Evolutionary conservation across 1,284 basidiomycete species (phyloP), one percentile per base, ranked within the genome.

Genomic region (Trametes pubescens): DNA sequence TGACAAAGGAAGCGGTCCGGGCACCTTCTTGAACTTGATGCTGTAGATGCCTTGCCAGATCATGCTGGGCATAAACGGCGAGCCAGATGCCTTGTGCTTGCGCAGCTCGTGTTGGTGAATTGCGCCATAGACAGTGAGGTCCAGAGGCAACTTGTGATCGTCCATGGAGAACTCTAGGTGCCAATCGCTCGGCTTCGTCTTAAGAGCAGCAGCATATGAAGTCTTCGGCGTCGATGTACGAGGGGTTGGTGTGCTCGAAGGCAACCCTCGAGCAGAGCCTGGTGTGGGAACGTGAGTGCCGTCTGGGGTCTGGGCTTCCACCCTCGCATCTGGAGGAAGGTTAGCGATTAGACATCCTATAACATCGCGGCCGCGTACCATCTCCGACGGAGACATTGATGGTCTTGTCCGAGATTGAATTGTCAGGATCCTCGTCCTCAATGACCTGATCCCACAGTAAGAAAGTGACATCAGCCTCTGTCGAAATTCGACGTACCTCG

Each of bases 141-240:
- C 92, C 65, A 97, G 79, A 0, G 91, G 89, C 26, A 99, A 80
- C 16, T 87, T 80, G 64, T 94, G 88, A 62, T 93, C 95, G 71
- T 95, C 94, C 85, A 99, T 91, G 21, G 87, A 91, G 77, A 99
- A 99, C 75, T 96, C 93, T 52, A 99, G 86, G 75, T 99, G 96
- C 95, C 96, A 99, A 73, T 99, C 96, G 24, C 86, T 87, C 0
- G 96, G 94, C 73, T 94, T 93, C 1, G 94, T 82, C 79, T 97
- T 98, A 66, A 98, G 82, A 4, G 96, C 96, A 1, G 95, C 91
- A 21, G 98, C 96, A 76, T 99, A 99, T 1, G 97, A 98, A 0
- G 85, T 80, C 69, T 83, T 84, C 24, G 82, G 81, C 4, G 82
- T 77, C 13, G 83, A 78, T 0, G 85, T 78, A 55, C 75, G 74